A percentile compares a stretch with the other conserved stretches of the same genome.
phyloP scores from a whole-genome alignment of 768 basidiomycete species.

The Suillus luteus region DNA sequence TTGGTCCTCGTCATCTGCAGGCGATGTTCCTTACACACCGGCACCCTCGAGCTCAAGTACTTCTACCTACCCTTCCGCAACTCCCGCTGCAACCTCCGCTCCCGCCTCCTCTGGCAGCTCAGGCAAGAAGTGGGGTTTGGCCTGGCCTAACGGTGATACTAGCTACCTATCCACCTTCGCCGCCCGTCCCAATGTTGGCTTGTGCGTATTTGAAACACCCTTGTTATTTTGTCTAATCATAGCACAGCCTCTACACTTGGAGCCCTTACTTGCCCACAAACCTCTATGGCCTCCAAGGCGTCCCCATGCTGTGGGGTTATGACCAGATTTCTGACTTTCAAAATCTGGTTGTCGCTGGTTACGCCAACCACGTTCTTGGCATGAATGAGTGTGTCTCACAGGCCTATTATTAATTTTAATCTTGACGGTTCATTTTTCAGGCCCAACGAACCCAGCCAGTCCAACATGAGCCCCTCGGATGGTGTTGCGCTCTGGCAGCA shows the following conservation, averaged over 20 bases:
- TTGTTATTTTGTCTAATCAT: not conserved
- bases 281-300: slow-evolving; percentile 50
- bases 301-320: slow-evolving; percentile 73
- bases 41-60: slow-evolving; percentile 17
- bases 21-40: slow-evolving; percentile 1
- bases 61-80: slow-evolving; percentile 1
- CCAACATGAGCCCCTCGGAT: slow-evolving; percentile 53
- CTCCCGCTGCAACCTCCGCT: slow-evolving; percentile 12
- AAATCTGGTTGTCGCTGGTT: slow-evolving; percentile 47
- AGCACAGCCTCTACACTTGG: slow-evolving; percentile 68
- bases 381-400: slow-evolving; percentile 70
- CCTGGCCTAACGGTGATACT: slow-evolving; percentile 63
- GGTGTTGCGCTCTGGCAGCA: slow-evolving; percentile 61
- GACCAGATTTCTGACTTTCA: slow-evolving; percentile 52
- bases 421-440: slow-evolving; percentile 38
- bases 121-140: slow-evolving; percentile 58
- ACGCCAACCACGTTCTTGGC: slow-evolving; percentile 54
- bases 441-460: slow-evolving; percentile 65
- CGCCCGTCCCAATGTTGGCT: slow-evolving; percentile 39
- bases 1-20: slow-evolving; percentile 19
- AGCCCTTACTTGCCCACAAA: slow-evolving; percentile 47
- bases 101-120: slow-evolving; percentile 10
- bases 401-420: slow-evolving; percentile 2
- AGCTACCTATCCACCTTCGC: slow-evolving; percentile 53
- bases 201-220: slow-evolving; percentile 37